These are phyloP conservation scores for Gigaspora rosea DNA, from an alignment of 192 early-diverging fungal genomes.

Conservation along the genomic window DNA sequence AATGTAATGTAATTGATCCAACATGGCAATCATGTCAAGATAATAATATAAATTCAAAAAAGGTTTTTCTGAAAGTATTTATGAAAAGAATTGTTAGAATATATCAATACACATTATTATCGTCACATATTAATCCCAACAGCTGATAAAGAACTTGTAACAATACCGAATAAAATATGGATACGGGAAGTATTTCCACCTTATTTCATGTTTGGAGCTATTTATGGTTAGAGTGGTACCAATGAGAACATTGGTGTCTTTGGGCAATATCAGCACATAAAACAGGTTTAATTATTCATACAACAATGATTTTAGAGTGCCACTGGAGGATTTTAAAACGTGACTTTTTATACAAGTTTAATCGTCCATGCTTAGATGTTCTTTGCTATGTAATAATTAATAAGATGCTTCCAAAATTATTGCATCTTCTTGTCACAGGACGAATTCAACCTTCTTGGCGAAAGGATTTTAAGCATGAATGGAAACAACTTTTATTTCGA, in stretches of 20 bases:
- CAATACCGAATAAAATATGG: background rate
- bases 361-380: background rate
- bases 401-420: background rate
- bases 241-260: background rate
- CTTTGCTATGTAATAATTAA: background rate
- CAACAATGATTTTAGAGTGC: conserved; percentile 1
- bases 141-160: background rate
- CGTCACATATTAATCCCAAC: background rate
- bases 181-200: background rate
- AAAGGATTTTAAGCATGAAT: conserved; percentile 7
- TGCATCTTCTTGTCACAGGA: background rate
- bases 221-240: background rate
- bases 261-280: background rate
- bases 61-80: too few relatives aligned
- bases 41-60: too few relatives aligned
- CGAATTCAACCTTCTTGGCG: background rate
- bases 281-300: background rate
- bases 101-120: background rate
- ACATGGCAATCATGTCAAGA: too few relatives aligned
- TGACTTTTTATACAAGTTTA: conserved; percentile 7
- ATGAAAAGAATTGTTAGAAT: too few relatives aligned
- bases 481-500: background rate
- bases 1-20: too few relatives aligned
- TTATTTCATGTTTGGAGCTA: background rate
- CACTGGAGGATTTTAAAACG: conserved; percentile 5